Percentiles rank a stretch among this genome's conserved stretches.
Evolutionary conservation across 441 rosid genomes (phyloP).

Genomic region (Adansonia madagascariensis): DNA sequence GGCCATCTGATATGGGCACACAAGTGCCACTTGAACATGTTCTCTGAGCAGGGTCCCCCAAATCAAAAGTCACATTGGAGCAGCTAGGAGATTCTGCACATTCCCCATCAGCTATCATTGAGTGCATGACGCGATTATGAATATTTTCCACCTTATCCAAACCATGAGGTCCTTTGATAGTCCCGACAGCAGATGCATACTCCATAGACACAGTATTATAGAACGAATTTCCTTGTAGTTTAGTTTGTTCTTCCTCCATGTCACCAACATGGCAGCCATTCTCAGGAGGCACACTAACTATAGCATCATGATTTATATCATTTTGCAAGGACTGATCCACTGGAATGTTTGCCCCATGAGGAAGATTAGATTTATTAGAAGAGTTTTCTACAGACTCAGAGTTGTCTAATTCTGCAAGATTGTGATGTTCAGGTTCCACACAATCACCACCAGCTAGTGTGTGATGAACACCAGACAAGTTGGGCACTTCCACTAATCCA

Average conservation of each 20-base stretch:
- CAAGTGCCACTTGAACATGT: constrained; percentile 14
- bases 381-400: constrained; percentile 42
- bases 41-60: constrained; percentile 39
- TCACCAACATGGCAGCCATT: constrained; percentile 37
- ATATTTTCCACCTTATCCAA: constrained; percentile 41
- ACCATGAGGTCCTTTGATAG: constrained; percentile 30
- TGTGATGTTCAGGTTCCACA: constrained; percentile 63
- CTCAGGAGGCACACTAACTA: constrained; percentile 38
- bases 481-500: constrained; percentile 75
- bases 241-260: constrained; percentile 37
- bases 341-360: constrained; percentile 32
- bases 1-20: constrained; percentile 28
- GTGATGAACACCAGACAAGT: constrained; percentile 63
- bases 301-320: constrained; percentile 37
- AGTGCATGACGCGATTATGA: constrained; percentile 29
- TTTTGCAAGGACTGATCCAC: constrained; percentile 39
- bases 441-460: constrained; percentile 75
- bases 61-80: constrained; percentile 48
- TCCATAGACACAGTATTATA: constrained; percentile 37
- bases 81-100: constrained; percentile 48
- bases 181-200: constrained; percentile 37
- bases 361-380: constrained; percentile 39
- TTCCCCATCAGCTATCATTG: constrained; percentile 37
- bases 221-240: constrained; percentile 36
- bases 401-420: constrained; percentile 38